Base-by-base conservation (phyloP, 495 filamentous ascomycete species). In the Neurospora cerealis region DNA sequence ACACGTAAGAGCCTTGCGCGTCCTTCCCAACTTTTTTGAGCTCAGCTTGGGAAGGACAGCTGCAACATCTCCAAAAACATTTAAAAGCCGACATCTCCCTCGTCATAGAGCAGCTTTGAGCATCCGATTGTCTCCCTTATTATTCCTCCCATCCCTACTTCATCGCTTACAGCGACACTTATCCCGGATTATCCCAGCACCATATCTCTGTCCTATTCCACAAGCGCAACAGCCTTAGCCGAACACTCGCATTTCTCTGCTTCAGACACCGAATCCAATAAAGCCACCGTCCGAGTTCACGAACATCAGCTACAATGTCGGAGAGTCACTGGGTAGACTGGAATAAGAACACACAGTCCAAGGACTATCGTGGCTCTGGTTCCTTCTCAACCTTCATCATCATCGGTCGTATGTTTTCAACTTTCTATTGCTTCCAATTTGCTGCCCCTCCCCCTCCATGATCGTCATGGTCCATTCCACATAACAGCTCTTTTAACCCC, bases 341-440 rank as follows among this genome's bases (percentile, higher is more conserved):
- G 84, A 80, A 78, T 69, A 87, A 87, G 79, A 86, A 80, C 70
- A 83, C 83, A 42, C 78, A 79, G 77, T 86, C 84, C 39, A 81
- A 81, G 75, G 77, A 85, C 81, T 87, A 87, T 75, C 82, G 83
- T 38, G 86, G 85, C 42, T 83, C 86, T 10, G 75, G 79, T 70
- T 87, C 86, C 21, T 98, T 98, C 78, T 94, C 93, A 82, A 98
- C 95, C 69, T 97, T 97, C 82, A 89, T 98, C 75, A 97, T 98
- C 81, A 91, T 98, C 76, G 95, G 94, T 79, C 95, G 95, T 97
- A 86, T 77, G 91, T 87, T 72, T 69, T 40, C 38, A 42, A 19
- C 36, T 48, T 10, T 41, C 36, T 17, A 37, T 66, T 54, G 69
- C 48, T 38, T 70, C 54, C 70, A 39, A 60, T 28, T 28, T 15